phyloP scores from a whole-genome alignment of 257 asterid genomes.

The Capsicum rhomboideum region DNA sequence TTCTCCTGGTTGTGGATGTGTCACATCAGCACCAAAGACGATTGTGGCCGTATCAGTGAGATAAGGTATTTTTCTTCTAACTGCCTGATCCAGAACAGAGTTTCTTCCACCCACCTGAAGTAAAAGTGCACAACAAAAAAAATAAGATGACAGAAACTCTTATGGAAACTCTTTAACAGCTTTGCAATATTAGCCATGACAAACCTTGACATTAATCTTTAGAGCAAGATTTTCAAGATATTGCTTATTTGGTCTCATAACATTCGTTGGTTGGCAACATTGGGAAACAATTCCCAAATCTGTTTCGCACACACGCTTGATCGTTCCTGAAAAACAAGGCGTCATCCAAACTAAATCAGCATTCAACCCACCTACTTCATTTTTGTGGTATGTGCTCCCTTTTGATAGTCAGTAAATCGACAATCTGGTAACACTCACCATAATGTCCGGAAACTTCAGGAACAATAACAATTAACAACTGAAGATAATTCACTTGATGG shows the following conservation, averaged over 20 bases:
- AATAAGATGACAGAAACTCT: neutral
- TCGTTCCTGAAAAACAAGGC: constrained; percentile 38
- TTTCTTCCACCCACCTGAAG: constrained; percentile 77
- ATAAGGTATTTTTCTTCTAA: constrained; percentile 13
- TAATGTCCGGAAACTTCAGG: constrained; percentile 64
- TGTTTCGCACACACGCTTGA: constrained; percentile 72
- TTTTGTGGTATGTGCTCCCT: neutral
- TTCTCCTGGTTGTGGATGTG: constrained; percentile 86
- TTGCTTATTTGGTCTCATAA: constrained; percentile 14
- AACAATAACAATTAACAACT: constrained; percentile 55
- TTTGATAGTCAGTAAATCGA: neutral
- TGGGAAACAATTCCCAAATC: constrained; percentile 83
- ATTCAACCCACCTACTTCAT: neutral
- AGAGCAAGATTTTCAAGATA: constrained; percentile 67
- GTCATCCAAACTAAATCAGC: neutral
- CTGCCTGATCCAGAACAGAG: constrained; percentile 39
- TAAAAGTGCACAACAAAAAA: neutral
- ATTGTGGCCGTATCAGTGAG: constrained; percentile 57
- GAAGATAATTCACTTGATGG: constrained; percentile 18
- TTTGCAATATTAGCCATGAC: neutral
- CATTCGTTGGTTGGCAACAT: constrained; percentile 61
- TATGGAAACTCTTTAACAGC: neutral
- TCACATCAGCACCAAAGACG: constrained; percentile 87
- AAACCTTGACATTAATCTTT: constrained; percentile 82
- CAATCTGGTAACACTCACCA: constrained; percentile 28